Base-by-base conservation (phyloP, 371 early-diverging fungal genomes). In the Mucor ambiguus region DNA sequence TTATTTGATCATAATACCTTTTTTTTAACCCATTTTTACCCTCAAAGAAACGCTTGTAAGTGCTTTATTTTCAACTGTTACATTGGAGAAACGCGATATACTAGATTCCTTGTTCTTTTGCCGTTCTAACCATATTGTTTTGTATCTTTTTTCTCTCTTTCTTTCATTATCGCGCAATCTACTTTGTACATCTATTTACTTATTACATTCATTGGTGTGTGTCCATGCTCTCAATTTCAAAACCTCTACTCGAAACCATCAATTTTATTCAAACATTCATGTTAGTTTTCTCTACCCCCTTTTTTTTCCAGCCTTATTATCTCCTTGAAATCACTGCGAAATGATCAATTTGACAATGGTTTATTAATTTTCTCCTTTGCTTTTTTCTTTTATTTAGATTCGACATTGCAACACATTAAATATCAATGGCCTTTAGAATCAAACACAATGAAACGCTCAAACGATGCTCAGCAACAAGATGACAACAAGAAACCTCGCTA, bases 381-480 rank as follows among this genome's bases (percentile, higher is more conserved):
- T 46, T 33, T 28, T 16, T 61, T 41, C 28, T 14, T 9, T 22
- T 60, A 60, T 46, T 33, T 52, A 52, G 52, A 52, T 52, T 2
- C 49, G 11, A 26, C 24, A 52, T 26, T 11, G 16, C 16, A 24
- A 52, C 41, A 52, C 11, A 24, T 9, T 6, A 6, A 14, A 52
- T 52, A 16, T 6, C 52, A 52, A 52, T 28, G 52, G 26, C 52
- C 28, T 52, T 52, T 52, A 52, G 52, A 52, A 52, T 28, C 52
- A 52, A 52, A 52, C 52, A 52, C 28, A 24, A 52, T 52, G 52
- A 70, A 70, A 30, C 66, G 71, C 38, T 38, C 59, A n/a, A 66
- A 63, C 55, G 71, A 70, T 10, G 16, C 43, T 11, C 49, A 57
- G 43, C 57, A 61, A 37, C n/a, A 46, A 58, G 41, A 57, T 28